Base-by-base conservation (phyloP, 2,329 filamentous ascomycete species). In the Westerdykella sp. region DNA sequence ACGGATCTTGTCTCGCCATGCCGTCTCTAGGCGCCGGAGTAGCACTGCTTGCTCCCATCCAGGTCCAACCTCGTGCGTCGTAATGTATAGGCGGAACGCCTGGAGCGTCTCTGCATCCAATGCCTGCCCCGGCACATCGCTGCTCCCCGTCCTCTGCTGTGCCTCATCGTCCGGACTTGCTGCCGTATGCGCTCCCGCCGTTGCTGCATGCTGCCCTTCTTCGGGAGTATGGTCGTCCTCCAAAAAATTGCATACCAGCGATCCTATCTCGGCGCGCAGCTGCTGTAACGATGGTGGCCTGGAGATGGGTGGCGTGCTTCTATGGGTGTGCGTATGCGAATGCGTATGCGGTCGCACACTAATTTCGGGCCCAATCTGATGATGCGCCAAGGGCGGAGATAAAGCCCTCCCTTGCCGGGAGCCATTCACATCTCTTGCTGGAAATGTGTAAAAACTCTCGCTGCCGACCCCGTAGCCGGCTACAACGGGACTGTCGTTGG, bases 21-120 rank as follows among this genome's bases (percentile, higher is more conserved):
- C 50, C 18, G 43, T 55, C 48, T 65, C 62, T 14, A 64, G 45
- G 11, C 52, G 53, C 16, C 56, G 57, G 11, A 65, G 57, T 7
- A 65, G 49, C 16, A 48, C 37, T 12, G 63, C 56, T 41, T 65
- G 61, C 13, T 65, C 58, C 42, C 56, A 50, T 34, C 39, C 22
- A 2, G 38, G 34, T 25, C 36, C 40, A 14, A 44, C 45, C 22
- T 59, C 56, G 40, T 62, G 57, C 22, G 48, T 50, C 37, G 64
- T 64, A 11, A 64, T 54, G 40, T 63, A 60, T 12, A 55, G 48
- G 18, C 62, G 61, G 11, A 65, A 53, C 15, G 60, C 60, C 16
- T 51, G 47, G 23, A 64, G 34, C 6, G 52, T 59, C 11, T 64
- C 61, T 23, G 55, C 48, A 39, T 65, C 62, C 12, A 65, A 44